Percentiles rank a stretch among this genome's conserved stretches.
These are phyloP conservation scores for Tolypocladium cylindrosporum DNA, from an alignment of 2,329 filamentous ascomycete genomes.

Conservation along the genomic window DNA sequence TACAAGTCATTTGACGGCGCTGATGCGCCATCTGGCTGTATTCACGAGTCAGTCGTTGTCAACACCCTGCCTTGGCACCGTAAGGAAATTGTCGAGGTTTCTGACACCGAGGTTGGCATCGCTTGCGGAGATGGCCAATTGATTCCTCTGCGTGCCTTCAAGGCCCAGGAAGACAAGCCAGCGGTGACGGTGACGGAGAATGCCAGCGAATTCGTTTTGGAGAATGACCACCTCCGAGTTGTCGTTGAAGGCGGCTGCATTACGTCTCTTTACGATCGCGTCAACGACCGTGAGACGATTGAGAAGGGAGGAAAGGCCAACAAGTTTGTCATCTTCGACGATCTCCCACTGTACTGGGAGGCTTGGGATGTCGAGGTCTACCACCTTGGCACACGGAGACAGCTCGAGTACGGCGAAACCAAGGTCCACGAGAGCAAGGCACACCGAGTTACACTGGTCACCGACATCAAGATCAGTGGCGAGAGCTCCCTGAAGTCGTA, in stretches of 20 bases:
- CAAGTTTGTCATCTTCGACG: slow-evolving; percentile 89
- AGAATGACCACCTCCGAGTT: slow-evolving; percentile 69
- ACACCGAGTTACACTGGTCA: slow-evolving; percentile 72
- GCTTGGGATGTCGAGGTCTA: slow-evolving; percentile 98
- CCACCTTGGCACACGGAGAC: slow-evolving; percentile 77
- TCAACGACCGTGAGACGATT: slow-evolving; percentile 67
- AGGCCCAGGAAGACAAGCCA: slow-evolving; percentile 30
- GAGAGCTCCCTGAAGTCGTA: slow-evolving; percentile 79
- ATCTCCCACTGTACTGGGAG: slow-evolving; percentile 96
- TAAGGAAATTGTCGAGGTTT: slow-evolving; percentile 60
- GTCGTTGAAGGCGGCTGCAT: slow-evolving; percentile 67
- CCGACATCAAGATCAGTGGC: slow-evolving; percentile 79
- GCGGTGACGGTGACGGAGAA: slow-evolving; percentile 43
- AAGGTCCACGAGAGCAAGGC: slow-evolving; percentile 60
- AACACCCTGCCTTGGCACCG: slow-evolving; percentile 87
- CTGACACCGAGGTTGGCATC: slow-evolving; percentile 39
- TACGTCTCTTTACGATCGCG: slow-evolving; percentile 71
- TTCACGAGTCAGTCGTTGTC: slow-evolving; percentile 50
- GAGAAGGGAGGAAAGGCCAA: slow-evolving; percentile 68
- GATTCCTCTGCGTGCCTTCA: slow-evolving; percentile 39
- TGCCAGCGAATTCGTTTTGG: slow-evolving; percentile 59
- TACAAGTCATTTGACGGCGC: slow-evolving; percentile 56
- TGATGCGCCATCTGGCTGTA: slow-evolving; percentile 25
- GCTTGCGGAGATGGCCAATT: slow-evolving; percentile 47
- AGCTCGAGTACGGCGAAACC: slow-evolving; percentile 59